Base-by-base conservation (phyloP, 345 rosid species). In the Hypericum perforatum region DNA sequence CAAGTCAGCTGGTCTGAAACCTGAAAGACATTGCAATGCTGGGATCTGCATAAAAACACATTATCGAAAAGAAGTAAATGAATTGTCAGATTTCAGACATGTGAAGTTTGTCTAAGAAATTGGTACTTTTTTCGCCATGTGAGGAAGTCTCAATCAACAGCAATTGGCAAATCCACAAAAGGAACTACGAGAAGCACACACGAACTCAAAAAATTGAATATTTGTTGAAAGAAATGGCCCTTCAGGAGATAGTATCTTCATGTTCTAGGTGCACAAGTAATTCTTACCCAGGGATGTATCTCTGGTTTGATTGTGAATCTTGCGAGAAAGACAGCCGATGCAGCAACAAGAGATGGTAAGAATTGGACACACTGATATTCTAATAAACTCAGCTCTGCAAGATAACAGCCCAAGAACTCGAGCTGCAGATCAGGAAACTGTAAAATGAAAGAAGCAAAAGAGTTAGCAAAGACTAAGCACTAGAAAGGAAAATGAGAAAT, bases 251-350 rank as follows among this genome's bases (percentile, higher is more conserved):
- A 22, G 32, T n/a, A n/a, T n/a, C n/a, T n/a, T n/a, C n/a, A n/a
- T n/a, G n/a, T n/a, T n/a, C n/a, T n/a, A n/a, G n/a, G n/a, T n/a
- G n/a, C n/a, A n/a, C n/a, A n/a, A n/a, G n/a, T 46, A 11, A 16
- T 52, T 52, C 37, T 65, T 59, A 65, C 64, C 70, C 70, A 65
- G 12, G 70, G 70, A 53, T 65, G 70, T 41, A 8, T 15, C 0
- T 48, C n/a, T 37, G 64, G 50, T 12, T 48, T 49, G 41, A 59
- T 42, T 1, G 51, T 49, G 52, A 53, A 54, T 49, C 61, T 60
- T 41, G 64, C 36, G 11, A 65, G 40, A 15, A 59, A 65, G 38
- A 65, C 54, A 37, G 60, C 60, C 9, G 70, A 65, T 11, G 70
- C 70, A 48, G 70, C 70, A 41, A 65, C 39, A 0, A 59, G 7